Conservation (phyloP, 768 basidiomycete species). For the Gloeopeniophorella convolvens region DNA sequence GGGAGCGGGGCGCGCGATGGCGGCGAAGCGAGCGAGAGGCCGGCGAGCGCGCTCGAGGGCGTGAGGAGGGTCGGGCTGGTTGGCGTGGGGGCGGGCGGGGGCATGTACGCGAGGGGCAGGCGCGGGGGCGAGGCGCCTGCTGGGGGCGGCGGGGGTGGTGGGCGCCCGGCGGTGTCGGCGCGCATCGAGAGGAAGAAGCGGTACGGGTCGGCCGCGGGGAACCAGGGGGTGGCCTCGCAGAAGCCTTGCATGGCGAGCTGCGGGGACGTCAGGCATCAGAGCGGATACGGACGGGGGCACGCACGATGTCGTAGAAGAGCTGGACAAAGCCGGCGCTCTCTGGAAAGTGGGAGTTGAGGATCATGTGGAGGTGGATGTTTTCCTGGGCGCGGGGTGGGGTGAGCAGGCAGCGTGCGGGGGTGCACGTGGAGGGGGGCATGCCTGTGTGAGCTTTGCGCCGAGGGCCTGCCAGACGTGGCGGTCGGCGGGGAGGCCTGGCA, state of each 20-base stretch:
- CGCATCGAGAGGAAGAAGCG: conserved; percentile 15
- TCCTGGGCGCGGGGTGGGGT: no score
- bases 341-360: conserved; percentile 13
- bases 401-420: no score
- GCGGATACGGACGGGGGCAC: not conserved
- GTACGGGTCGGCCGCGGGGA: conserved; percentile 10
- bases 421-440: conserved; percentile 10
- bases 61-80: conserved; percentile 14
- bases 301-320: conserved; percentile 17
- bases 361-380: conserved; percentile 22
- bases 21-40: conserved; percentile 15
- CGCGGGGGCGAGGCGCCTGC: not conserved
- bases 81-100: not conserved
- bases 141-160: no score
- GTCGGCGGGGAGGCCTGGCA: conserved; percentile 10
- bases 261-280: not conserved
- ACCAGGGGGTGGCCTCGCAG: conserved; percentile 12
- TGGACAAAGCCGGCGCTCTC: conserved; percentile 8
- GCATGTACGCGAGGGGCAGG: no score
- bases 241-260: conserved; percentile 15
- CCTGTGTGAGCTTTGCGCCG: conserved; percentile 14
- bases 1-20: conserved; percentile 16
- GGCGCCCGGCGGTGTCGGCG: no score
- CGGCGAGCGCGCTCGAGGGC: conserved; percentile 7
- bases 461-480: conserved; percentile 11